Evolutionary conservation across 441 rosid genomes (phyloP).

Genomic region (Erodium texanum): DNA sequence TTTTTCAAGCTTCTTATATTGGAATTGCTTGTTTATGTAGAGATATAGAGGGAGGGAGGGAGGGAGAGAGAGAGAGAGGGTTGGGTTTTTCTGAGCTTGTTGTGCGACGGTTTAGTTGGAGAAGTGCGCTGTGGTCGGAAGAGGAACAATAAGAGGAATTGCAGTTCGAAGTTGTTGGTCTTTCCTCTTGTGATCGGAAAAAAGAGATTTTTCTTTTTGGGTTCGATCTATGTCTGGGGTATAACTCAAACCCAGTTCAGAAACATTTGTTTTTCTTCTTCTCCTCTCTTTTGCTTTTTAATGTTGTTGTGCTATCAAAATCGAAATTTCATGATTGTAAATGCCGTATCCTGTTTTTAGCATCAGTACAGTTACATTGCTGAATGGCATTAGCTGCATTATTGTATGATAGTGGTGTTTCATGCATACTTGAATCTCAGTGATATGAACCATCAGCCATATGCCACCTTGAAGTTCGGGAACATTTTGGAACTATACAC

Average conservation of each 20-base stretch:
- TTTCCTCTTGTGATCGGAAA: not conserved
- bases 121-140: not conserved
- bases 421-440: not conserved
- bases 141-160: not conserved
- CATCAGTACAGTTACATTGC: no score
- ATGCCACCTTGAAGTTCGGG: no score
- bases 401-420: not conserved
- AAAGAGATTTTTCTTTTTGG: not conserved
- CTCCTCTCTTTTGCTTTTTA: not conserved
- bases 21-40: not conserved
- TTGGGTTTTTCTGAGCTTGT: no score
- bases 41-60: not conserved
- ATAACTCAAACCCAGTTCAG: not conserved
- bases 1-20: not conserved
- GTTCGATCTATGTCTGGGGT: not conserved
- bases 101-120: not conserved
- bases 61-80: no score
- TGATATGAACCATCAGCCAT: not conserved
- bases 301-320: not conserved
- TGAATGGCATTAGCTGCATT: no score
- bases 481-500: no score
- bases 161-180: not conserved
- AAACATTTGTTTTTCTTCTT: not conserved
- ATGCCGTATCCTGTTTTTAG: no score
- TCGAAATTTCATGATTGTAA: not conserved